phyloP scores from a whole-genome alignment of 768 basidiomycete genomes.

The Pulveroboletus sp. region DNA sequence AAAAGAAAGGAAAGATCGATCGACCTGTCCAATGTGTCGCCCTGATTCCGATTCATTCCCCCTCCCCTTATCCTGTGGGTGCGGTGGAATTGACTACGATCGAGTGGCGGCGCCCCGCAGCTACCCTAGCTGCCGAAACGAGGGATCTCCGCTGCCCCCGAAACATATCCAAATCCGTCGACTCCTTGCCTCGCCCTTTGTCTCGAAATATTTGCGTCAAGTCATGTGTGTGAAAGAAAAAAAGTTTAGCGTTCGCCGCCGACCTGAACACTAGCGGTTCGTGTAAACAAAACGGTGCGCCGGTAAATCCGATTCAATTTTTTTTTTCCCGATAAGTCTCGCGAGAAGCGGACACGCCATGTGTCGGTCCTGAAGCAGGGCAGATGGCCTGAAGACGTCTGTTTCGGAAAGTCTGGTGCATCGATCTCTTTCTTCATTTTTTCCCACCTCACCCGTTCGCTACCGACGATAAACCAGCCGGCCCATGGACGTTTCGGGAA shows the following conservation, averaged over 20 bases:
- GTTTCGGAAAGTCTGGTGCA: not conserved
- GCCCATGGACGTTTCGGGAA: too few species aligned
- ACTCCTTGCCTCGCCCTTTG: not conserved
- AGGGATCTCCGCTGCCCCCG: not conserved
- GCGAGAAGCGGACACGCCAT: not conserved
- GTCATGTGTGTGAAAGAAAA: not conserved
- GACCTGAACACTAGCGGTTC: not conserved
- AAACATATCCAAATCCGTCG: not conserved
- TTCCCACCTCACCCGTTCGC: constrained; percentile 19
- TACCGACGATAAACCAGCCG: constrained; percentile 4
- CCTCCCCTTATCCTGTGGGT: not conserved
- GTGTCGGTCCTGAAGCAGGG: not conserved
- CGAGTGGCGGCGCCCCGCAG: not conserved
- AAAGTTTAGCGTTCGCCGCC: constrained; percentile 4
- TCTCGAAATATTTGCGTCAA: not conserved
- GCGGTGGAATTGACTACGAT: not conserved
- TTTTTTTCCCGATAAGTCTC: not conserved
- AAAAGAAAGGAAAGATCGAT: not conserved
- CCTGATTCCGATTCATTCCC: constrained; percentile 2
- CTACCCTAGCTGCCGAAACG: not conserved
- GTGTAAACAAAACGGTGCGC: not conserved
- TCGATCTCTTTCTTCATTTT: not conserved
- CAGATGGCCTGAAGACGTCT: not conserved
- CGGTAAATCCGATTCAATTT: constrained; percentile 1
- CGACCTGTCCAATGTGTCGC: constrained; percentile 1